Conservation (phyloP, 202 grass and related monocot genomes). For the Dendrocalamus latiflorus region DNA sequence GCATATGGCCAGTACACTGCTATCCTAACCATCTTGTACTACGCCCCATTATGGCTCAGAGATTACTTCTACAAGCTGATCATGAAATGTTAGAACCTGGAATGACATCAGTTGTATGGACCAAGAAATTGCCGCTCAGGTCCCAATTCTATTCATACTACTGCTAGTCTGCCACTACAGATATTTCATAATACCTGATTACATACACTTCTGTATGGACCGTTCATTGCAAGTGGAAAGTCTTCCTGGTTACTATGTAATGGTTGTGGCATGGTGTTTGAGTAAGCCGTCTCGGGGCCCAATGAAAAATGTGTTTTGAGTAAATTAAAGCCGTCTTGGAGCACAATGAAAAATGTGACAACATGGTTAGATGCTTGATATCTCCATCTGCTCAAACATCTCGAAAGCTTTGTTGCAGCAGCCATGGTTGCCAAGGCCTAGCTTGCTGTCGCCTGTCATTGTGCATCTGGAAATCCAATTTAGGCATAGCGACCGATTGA, state of each 20-base stretch:
- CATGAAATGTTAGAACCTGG: constrained; percentile 49
- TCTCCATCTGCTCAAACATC: background rate
- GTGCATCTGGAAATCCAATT: background rate
- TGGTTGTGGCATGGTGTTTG: background rate
- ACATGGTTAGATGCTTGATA: background rate
- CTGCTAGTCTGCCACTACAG: background rate
- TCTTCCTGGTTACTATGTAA: background rate
- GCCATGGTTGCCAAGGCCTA: background rate
- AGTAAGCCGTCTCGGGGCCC: too few relatives aligned
- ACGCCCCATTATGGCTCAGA: constrained; percentile 56
- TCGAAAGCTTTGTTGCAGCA: background rate
- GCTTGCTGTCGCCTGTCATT: background rate
- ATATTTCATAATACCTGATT: background rate
- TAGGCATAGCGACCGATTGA: background rate
- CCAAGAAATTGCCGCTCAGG: background rate
- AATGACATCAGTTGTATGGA: background rate
- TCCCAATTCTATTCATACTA: background rate
- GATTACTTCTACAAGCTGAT: too few relatives aligned
- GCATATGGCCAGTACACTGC: constrained; percentile 61
- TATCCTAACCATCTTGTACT: constrained; percentile 55
- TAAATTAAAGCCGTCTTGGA: background rate
- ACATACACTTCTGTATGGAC: background rate
- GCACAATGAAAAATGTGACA: background rate
- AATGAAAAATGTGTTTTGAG: background rate
- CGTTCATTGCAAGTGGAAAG: background rate